phyloP scores from a whole-genome alignment of 805 yeast species.

The Isabelozyma rhagii region DNA sequence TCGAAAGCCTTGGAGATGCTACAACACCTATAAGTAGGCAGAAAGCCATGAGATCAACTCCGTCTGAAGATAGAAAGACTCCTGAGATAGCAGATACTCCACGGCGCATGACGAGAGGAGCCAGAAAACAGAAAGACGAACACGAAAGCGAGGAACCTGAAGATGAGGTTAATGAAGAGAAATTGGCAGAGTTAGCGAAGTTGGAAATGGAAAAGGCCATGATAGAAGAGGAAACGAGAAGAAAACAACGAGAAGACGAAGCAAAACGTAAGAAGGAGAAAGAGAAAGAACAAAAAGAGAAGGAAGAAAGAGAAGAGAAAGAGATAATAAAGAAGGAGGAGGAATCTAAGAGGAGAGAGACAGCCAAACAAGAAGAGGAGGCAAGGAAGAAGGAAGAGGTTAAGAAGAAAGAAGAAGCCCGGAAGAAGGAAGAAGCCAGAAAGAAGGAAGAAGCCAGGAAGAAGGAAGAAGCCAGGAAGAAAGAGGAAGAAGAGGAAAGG shows the following conservation, averaged over 20 bases:
- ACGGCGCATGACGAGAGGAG: neutral
- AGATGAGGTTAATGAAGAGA: conserved; percentile 1
- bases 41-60: neutral
- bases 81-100: neutral
- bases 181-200: neutral
- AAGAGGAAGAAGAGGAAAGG: conserved; percentile 3
- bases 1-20: neutral
- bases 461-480: conserved; percentile 4
- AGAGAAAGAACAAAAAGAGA: conserved; percentile 3
- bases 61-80: neutral
- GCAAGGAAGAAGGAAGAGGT: conserved; percentile 1
- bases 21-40: neutral
- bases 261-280: conserved; percentile 1
- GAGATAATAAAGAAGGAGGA: conserved; percentile 6
- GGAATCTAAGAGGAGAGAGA: conserved; percentile 1
- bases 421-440: conserved; percentile 2
- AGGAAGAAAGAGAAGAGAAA: conserved; percentile 3
- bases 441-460: conserved; percentile 7
- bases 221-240: conserved; percentile 3
- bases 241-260: neutral
- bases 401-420: no score
- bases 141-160: neutral
- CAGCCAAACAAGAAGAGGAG: conserved; percentile 7
- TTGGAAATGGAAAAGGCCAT: conserved; percentile 3
- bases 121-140: neutral